Base-by-base conservation (phyloP, 345 rosid genomes). In the Hypericum perforatum region DNA sequence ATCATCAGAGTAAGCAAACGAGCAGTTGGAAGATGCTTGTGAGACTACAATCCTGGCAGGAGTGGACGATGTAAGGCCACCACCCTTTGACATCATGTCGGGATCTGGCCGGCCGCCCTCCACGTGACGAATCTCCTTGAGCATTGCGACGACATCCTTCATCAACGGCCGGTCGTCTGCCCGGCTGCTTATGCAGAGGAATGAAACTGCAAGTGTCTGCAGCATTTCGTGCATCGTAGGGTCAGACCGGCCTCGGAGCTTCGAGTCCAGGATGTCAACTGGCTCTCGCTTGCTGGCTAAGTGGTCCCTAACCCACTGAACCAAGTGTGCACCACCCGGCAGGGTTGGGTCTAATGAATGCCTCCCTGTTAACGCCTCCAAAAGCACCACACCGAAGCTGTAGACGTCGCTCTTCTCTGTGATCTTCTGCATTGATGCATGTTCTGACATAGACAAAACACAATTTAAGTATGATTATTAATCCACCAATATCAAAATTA, bases 121-220 rank as follows among this genome's bases (percentile, higher is more conserved):
- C 8, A 78, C 91, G 7, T 84, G 82, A 9, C 77, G 78, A 16
- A 90, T 82, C 63, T 80, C 95, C 41, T 58, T 75, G 45, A 86
- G 61, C 43, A 90, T 62, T 5, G 81, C 95, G 5, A 85, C 94
- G 11, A 86, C 94, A 29, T 90, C 97, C 67, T 86, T 90, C 94
- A 86, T 86, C 11, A 82, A 66, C n/a, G 97, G 97, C 1, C 95
- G 94, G 49, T 90, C 95, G 3, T 79, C 81, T 1, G 79, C 59
- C 6, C 83, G 78, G 55, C 71, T 82, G 73, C 82, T 84, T 0
- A 86, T 83, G 66, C 94, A 90, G 0, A 90, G 79, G 14, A 90
- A 71, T 10, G 97, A 73, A 16, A 90, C 86, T 36, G 91, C 95
- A 5, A 90, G 69, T 3, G 85, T 83, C 61, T 90, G 97, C 6